These are phyloP conservation scores for Erythrobasidium hasegawianum DNA, from an alignment of 1,284 basidiomycete genomes.

Conservation along the genomic window DNA sequence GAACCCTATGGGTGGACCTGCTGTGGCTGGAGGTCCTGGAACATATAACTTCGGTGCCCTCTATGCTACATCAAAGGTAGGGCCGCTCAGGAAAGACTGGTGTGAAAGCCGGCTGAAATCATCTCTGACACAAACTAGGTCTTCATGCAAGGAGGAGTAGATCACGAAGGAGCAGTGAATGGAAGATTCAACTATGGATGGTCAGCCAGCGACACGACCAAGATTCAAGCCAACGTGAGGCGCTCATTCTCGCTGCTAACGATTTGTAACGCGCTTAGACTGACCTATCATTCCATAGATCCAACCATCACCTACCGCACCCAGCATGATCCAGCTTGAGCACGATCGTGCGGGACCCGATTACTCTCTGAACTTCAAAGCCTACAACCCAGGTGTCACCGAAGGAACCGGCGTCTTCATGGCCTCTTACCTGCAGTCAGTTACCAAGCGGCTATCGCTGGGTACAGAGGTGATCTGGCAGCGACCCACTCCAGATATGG, in stretches of 20 bases:
- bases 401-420: conserved; percentile 93
- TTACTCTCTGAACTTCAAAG: conserved; percentile 82
- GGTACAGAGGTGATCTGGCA: conserved; percentile 89
- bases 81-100: conserved; percentile 38
- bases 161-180: conserved; percentile 86
- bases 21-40: conserved; percentile 56
- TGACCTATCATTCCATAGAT: conserved; percentile 1
- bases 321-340: conserved; percentile 66
- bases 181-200: conserved; percentile 88
- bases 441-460: conserved; percentile 84
- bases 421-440: conserved; percentile 89
- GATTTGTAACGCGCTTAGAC: background rate
- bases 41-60: conserved; percentile 94
- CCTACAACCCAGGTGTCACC: conserved; percentile 83
- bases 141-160: conserved; percentile 88
- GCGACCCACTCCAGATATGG: conserved; percentile 59
- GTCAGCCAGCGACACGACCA: conserved; percentile 73
- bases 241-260: background rate
- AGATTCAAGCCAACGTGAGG: conserved; percentile 81
- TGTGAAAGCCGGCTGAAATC: background rate
- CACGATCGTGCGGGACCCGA: conserved; percentile 91
- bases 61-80: conserved; percentile 77
- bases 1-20: conserved; percentile 40
- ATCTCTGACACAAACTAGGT: too few relatives aligned
- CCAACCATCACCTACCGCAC: conserved; percentile 27